These are phyloP conservation scores for Tolypocladium endophyticum DNA, from an alignment of 2,329 filamentous ascomycete species.

Conservation along the genomic window DNA sequence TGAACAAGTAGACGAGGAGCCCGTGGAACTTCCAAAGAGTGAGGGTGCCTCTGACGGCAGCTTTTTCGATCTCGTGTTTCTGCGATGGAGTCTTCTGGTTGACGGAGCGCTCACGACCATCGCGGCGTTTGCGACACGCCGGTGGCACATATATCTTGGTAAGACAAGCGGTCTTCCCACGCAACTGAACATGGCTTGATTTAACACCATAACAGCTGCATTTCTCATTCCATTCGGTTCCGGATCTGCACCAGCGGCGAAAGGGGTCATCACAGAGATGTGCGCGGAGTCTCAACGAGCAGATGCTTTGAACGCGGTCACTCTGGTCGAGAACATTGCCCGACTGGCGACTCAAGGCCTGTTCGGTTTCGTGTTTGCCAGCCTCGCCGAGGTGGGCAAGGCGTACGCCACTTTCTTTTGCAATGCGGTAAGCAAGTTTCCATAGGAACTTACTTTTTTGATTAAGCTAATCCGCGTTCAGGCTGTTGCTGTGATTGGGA, in stretches of 20 bases:
- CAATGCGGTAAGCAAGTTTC: slow-evolving; percentile 44
- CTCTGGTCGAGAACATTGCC: slow-evolving; percentile 59
- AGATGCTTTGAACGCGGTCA: slow-evolving; percentile 60
- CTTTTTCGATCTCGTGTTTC: slow-evolving; percentile 57
- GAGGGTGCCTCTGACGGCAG: slow-evolving; percentile 34
- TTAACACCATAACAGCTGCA: slow-evolving; percentile 31
- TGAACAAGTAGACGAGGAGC: slow-evolving; percentile 33
- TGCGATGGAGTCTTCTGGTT: slow-evolving; percentile 53
- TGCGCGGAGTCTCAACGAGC: slow-evolving; percentile 48
- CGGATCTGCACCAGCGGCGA: slow-evolving; percentile 58
- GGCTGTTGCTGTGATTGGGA: slow-evolving; percentile 39
- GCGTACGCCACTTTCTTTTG: slow-evolving; percentile 55
- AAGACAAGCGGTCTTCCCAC: slow-evolving; percentile 5
- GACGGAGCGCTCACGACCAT: slow-evolving; percentile 55
- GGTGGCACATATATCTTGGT: slow-evolving; percentile 60
- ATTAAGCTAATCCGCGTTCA: slow-evolving; percentile 12
- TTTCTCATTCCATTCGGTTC: slow-evolving; percentile 57
- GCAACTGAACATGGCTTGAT: background rate
- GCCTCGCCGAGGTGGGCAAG: slow-evolving; percentile 47
- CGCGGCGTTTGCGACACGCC: slow-evolving; percentile 48
- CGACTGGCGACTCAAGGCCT: slow-evolving; percentile 51
- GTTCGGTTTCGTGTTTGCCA: slow-evolving; percentile 58
- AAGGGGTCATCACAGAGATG: slow-evolving; percentile 66
- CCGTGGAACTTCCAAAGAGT: slow-evolving; percentile 18
- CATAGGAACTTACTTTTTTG: background rate